Percentiles rank a stretch among this genome's conserved stretches.
Evolutionary conservation across 352 stramenopile genomes (phyloP).

Genomic region (Pythium phragmitis): DNA sequence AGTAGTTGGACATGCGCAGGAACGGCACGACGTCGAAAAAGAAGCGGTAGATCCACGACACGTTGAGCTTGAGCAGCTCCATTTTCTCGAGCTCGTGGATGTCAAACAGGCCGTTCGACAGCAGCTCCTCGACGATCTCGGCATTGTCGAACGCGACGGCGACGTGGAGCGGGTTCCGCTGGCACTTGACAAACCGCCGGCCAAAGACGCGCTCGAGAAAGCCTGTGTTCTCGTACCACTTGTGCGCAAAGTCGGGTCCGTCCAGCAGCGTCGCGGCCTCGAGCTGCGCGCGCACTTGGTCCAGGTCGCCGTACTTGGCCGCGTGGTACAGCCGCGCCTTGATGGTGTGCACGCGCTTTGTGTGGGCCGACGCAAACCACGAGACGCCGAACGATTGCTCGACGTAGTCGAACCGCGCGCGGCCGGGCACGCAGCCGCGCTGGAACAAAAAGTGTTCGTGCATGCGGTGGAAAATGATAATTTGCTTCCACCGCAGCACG

Average conservation of each 20-base stretch:
- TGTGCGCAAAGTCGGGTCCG: constrained; percentile 54
- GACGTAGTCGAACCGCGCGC: constrained; percentile 66
- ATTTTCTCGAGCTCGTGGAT: constrained; percentile 75
- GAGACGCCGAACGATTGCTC: constrained; percentile 46
- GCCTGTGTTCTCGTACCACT: constrained; percentile 54
- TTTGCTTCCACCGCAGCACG: constrained; percentile 70
- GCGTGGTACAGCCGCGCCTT: constrained; percentile 62
- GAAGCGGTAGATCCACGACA: constrained; percentile 67
- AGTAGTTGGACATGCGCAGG: constrained; percentile 46
- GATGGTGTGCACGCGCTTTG: constrained; percentile 42
- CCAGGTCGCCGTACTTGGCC: constrained; percentile 59
- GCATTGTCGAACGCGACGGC: constrained; percentile 70
- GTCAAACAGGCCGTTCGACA: constrained; percentile 62
- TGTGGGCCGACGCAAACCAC: constrained; percentile 41
- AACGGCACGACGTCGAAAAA: constrained; percentile 65
- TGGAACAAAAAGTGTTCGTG: constrained; percentile 81
- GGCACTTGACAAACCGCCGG: constrained; percentile 35
- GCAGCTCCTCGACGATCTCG: constrained; percentile 60
- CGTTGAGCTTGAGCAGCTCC: constrained; percentile 60
- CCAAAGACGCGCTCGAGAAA: constrained; percentile 28
- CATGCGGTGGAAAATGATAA: constrained; percentile 76
- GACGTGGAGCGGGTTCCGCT: constrained; percentile 76
- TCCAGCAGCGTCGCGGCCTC: constrained; percentile 53
- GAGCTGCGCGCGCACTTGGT: constrained; percentile 46
- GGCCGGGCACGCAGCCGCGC: constrained; percentile 51